phyloP scores from a whole-genome alignment of 2,329 filamentous ascomycete species.

The Amesomyces nigricolor region DNA sequence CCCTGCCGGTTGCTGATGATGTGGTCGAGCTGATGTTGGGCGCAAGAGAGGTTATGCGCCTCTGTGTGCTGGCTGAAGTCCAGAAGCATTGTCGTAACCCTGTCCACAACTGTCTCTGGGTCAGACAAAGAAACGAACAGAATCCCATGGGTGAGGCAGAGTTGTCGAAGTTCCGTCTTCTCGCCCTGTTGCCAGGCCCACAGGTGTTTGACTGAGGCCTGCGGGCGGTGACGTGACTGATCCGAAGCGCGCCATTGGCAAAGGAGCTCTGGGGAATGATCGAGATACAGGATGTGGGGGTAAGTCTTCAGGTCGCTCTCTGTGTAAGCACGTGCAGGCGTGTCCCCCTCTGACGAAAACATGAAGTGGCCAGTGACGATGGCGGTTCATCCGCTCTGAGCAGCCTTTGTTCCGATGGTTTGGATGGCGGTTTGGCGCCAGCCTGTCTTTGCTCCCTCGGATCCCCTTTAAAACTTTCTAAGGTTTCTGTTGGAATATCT shows the following conservation, averaged over 20 bases:
- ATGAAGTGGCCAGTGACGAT: constrained; percentile 52
- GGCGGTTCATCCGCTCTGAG: constrained; percentile 31
- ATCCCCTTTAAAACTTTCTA: constrained; percentile 39
- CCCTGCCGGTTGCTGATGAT: too few species aligned
- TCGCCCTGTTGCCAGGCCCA: constrained; percentile 45
- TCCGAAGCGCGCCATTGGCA: constrained; percentile 36
- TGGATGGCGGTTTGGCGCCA: constrained; percentile 43
- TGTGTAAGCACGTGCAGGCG: constrained; percentile 37
- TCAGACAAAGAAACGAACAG: constrained; percentile 39
- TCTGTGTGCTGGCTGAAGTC: constrained; percentile 38
- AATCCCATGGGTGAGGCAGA: constrained; percentile 43
- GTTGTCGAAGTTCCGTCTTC: constrained; percentile 34
- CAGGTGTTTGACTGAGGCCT: constrained; percentile 35
- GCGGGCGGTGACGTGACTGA: constrained; percentile 31
- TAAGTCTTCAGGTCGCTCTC: constrained; percentile 41
- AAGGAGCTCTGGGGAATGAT: constrained; percentile 36
- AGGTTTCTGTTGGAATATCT: too few species aligned
- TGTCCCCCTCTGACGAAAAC: constrained; percentile 43
- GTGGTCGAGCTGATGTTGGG: constrained; percentile 31
- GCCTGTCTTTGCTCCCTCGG: constrained; percentile 32
- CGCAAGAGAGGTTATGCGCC: constrained; percentile 33
- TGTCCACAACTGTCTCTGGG: constrained; percentile 7
- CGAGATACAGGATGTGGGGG: constrained; percentile 55
- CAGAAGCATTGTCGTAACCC: constrained; percentile 28
- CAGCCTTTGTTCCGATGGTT: constrained; percentile 36